Evolutionary conservation across 169 alveolate genomes (phyloP), one percentile per base, ranked within the genome.

Genomic region (Plasmodium vivax): DNA sequence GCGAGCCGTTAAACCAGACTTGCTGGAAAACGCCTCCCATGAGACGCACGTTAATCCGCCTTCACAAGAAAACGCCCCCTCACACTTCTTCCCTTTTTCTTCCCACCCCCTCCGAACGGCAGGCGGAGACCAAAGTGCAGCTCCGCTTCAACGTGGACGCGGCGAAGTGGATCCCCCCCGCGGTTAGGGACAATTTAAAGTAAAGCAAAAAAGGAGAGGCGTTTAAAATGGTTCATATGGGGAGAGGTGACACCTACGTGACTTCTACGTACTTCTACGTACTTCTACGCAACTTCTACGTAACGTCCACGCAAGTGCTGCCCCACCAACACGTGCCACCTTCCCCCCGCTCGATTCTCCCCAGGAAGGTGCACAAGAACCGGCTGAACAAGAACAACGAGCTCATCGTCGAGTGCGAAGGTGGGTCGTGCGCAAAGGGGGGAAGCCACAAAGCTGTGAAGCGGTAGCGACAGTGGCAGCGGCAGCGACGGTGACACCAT

Each of bases 101-200:
- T 47, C 19, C 19, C 19, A 9, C 58, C 58, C 58, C 19, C 58
- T 47, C 58, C 58, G 58, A 47, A 47, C 58, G 27, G 56, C 88
- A 96, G 97, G 96, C 97, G 38, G 97, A 96, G 77, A 95, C 97
- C 34, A 96, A 96, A 91, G 97, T 96, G 27, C 97, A 96, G 81
- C 94, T 95, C 32, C 94, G 97, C 41, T 96, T 96, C 80, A 95
- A 96, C 83, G 95, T 96, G 8, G 95, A 94, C 41, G 30, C 58
- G 19, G 97, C 97, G 2, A 92, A 81, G 27, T 96, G 97, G 97
- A 72, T 96, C 71, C 93, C 95, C 27, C 58, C 75, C 43, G 96
- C 84, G 27, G 88, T 94, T 82, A 96, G 85, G 79, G 95, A 95
- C 16, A 96, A 96, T 83, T 95, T 96, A 75, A 85, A 85, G 97